Conservation (phyloP, 2,329 filamentous ascomycete species). For the Drechmeria coniospora region DNA sequence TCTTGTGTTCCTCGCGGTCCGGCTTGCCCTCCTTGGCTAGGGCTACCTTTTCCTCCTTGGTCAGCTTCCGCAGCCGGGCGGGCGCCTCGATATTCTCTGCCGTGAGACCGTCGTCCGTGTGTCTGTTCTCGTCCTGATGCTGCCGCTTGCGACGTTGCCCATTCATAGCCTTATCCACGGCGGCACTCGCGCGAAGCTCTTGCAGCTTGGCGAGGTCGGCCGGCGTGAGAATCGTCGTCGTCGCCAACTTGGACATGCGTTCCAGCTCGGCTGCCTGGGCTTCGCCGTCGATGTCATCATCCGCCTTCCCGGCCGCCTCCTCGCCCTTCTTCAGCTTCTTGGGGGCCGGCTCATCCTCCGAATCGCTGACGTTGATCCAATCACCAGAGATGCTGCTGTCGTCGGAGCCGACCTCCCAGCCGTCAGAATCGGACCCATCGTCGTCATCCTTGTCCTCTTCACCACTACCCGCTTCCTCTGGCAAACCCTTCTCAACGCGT, state of each 20-base stretch:
- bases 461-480: conserved; percentile 45
- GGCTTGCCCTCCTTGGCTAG: conserved; percentile 72
- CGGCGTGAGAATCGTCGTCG: conserved; percentile 83
- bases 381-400: conserved; percentile 60
- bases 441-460: conserved; percentile 47
- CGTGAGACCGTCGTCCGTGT: conserved; percentile 77
- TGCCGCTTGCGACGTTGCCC: conserved; percentile 26
- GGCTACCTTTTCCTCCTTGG: conserved; percentile 78
- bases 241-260: conserved; percentile 62
- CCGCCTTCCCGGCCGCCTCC: conserved; percentile 8
- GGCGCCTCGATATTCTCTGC: conserved; percentile 85
- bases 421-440: conserved; percentile 35
- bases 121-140: conserved; percentile 36
- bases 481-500: conserved; percentile 50
- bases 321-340: conserved; percentile 24
- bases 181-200: conserved; percentile 64
- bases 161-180: conserved; percentile 49
- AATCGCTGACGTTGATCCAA: conserved; percentile 86
- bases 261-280: conserved; percentile 28
- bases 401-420: conserved; percentile 46
- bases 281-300: conserved; percentile 20
- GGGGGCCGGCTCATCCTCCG: conserved; percentile 54
- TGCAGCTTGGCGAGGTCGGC: conserved; percentile 91
- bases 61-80: conserved; percentile 64
- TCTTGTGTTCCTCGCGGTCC: conserved; percentile 66